Conservation (phyloP, 129 eudicot genomes). For the Flaveria brownii region DNA sequence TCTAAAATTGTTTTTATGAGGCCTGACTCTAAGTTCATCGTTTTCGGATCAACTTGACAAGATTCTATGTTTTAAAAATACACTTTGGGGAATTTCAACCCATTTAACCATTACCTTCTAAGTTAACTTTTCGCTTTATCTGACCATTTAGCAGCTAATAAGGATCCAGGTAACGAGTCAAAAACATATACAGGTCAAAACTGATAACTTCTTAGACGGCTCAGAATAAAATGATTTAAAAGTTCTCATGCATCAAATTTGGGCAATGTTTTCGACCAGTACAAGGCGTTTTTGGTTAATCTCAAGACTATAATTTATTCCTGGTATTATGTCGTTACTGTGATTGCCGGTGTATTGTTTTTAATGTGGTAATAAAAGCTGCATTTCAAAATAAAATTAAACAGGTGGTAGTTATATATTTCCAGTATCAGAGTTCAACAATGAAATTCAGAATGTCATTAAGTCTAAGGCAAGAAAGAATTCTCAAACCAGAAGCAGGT, state of each 20-base stretch:
- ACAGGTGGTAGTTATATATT: not conserved
- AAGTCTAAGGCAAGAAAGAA: conserved; percentile 22
- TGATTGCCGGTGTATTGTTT: not conserved
- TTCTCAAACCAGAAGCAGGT: conserved; percentile 15
- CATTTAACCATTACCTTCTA: not conserved
- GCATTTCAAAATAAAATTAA: not conserved
- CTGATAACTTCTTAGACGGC: not conserved
- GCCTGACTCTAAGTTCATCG: not conserved
- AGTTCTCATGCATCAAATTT: too few species aligned
- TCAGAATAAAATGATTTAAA: not conserved
- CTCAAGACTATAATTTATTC: not conserved
- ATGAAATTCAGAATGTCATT: not conserved
- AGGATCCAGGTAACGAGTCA: not conserved
- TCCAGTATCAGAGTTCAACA: not conserved
- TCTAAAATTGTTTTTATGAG: not conserved
- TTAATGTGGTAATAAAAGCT: not conserved
- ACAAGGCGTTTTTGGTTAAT: too few species aligned
- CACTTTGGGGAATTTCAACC: not conserved
- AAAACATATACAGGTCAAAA: not conserved
- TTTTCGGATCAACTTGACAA: not conserved
- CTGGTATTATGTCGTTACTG: not conserved
- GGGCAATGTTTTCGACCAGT: too few species aligned
- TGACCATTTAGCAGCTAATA: not conserved
- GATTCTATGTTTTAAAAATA: not conserved
- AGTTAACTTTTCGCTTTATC: not conserved